Evolutionary conservation across 441 rosid species (phyloP).

Genomic region (Brassica balearica): DNA sequence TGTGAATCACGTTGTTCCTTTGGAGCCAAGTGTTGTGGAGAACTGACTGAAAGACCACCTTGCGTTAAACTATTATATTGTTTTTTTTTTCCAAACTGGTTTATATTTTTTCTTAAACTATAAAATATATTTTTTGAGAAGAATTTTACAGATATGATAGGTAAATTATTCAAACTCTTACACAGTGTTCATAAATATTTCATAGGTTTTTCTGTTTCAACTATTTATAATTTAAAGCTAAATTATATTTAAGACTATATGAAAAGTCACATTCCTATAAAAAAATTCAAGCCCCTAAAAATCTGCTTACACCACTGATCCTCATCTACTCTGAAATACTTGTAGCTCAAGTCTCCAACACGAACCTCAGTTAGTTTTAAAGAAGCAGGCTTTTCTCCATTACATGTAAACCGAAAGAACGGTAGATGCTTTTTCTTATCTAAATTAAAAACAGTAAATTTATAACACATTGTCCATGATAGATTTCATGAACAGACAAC

Average conservation of each 20-base stretch:
- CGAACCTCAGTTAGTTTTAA: not conserved
- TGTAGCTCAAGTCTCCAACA: not conserved
- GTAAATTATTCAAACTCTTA: not conserved
- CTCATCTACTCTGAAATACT: not conserved
- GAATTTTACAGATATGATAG: not conserved
- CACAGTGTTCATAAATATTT: not conserved
- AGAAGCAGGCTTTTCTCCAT: not conserved
- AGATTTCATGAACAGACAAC: not conserved
- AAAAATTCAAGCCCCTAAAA: not conserved
- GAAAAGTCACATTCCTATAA: not conserved
- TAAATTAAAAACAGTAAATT: not conserved
- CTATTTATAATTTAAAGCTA: not conserved
- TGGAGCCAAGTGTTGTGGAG: too few species aligned
- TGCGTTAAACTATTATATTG: too few species aligned
- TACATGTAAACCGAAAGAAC: slow-evolving; percentile 1
- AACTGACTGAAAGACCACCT: too few species aligned
- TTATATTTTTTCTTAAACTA: not conserved
- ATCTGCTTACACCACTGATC: not conserved
- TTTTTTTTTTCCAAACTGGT: not conserved
- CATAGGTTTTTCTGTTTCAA: not conserved
- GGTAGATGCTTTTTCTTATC: not conserved
- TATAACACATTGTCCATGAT: not conserved
- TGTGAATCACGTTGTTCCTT: too few species aligned
- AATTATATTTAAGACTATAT: not conserved
- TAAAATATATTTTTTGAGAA: too few species aligned